Evolutionary conservation across 495 filamentous ascomycete species (phyloP), one percentile per base, ranked within the genome.

Genomic region (Neohortaea acidophila): DNA sequence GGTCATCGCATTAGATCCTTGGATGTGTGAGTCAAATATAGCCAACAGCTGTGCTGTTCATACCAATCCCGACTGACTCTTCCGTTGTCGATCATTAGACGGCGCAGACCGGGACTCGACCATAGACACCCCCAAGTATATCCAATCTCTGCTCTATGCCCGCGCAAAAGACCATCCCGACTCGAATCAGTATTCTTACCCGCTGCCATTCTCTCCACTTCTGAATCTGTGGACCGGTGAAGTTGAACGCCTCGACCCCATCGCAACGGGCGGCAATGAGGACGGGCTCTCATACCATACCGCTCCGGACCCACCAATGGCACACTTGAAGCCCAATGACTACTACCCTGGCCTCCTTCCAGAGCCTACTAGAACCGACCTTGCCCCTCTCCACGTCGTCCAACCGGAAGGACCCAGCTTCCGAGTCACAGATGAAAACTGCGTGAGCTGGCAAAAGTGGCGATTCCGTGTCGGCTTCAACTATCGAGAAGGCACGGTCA

Each of bases 391-490:
- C 9, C 43, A 52, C 21, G 49, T 58, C 28, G 29, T 40, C 1
- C 55, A 58, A 25, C 55, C 55, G 3, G 51, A 58, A 3, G 55
- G 55, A 4, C 50, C 55, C 4, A 51, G 44, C 26, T 58, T 58
- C 39, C 43, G 35, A 26, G 45, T 58, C 21, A 26, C 19, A 6
- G 48, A 44, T 4, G 44, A 31, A 43, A 52, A 35, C 34, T 41
- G 15, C 17, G 47, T 39, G 20, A 43, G 48, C 29, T 61, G 59
- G 59, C 57, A 61, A 44, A 60, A 60, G 36, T 62, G 59, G 59
- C 21, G 45, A 53, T 36, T 57, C 51, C 60, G 74, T 15, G 63
- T 81, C 8, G 72, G 71, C 3, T 62, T 60, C 42, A 62, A 59
- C 31, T 43, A 48, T 9, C 42, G 59, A 9, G 59, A 62, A 37